phyloP scores from a whole-genome alignment of 1,284 basidiomycete genomes.

The Malassezia psittaci region DNA sequence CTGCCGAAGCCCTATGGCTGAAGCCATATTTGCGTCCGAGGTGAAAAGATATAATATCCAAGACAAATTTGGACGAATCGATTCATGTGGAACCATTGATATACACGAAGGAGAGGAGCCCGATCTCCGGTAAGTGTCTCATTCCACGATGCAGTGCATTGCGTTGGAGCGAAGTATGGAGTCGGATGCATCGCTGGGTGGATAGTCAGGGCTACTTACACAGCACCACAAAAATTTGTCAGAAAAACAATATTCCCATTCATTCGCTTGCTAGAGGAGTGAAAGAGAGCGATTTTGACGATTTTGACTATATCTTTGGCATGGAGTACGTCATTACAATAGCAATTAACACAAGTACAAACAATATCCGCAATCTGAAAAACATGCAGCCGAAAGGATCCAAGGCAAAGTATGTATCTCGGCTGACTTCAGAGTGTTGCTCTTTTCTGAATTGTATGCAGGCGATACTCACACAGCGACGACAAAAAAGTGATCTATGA shows the following conservation, averaged over 20 bases:
- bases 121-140: conserved; percentile 23
- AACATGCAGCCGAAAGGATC: conserved; percentile 37
- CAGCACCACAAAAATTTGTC: conserved; percentile 28
- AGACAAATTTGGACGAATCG: conserved; percentile 29
- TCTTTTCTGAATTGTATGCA: conserved; percentile 15
- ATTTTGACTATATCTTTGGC: conserved; percentile 51
- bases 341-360: conserved; percentile 9
- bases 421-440: neutral
- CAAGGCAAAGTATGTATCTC: conserved; percentile 22
- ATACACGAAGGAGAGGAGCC: conserved; percentile 42
- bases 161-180: neutral
- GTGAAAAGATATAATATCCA: conserved; percentile 21
- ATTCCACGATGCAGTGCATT: neutral
- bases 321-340: conserved; percentile 44
- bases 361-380: conserved; percentile 49
- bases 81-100: conserved; percentile 36
- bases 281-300: conserved; percentile 41
- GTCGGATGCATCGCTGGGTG: too few species aligned
- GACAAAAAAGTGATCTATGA: conserved; percentile 16
- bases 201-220: neutral
- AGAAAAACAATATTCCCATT: conserved; percentile 49
- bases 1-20: conserved; percentile 40
- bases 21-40: conserved; percentile 34
- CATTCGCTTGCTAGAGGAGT: conserved; percentile 49
- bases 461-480: conserved; percentile 11